phyloP scores from a whole-genome alignment of 2,329 filamentous ascomycete species.

The Rhynchosporium agropyri region DNA sequence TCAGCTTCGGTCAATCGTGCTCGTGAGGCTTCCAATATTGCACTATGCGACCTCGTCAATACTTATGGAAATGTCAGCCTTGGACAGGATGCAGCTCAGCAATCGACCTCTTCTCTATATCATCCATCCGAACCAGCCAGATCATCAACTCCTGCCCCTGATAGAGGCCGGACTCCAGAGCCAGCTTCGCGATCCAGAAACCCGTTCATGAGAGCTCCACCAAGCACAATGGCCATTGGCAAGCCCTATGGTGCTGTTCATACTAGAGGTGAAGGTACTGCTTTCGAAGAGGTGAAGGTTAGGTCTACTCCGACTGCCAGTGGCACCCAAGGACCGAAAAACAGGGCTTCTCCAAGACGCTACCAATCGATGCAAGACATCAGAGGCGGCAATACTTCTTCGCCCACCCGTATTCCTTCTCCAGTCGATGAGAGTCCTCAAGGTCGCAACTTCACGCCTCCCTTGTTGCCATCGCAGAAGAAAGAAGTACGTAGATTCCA shows the following conservation, averaged over 20 bases:
- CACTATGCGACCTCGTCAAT: background rate
- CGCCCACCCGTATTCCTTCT: conserved; percentile 24
- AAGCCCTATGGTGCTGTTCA: background rate
- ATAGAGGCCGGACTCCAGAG: background rate
- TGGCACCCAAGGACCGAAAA: background rate
- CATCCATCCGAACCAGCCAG: background rate
- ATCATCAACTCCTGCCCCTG: background rate
- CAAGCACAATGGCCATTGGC: background rate
- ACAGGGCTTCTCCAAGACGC: conserved; percentile 11
- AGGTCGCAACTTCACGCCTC: conserved; percentile 26
- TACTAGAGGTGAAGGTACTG: background rate
- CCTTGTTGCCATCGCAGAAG: conserved; percentile 22
- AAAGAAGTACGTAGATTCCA: conserved; percentile 28
- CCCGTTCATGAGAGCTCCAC: background rate
- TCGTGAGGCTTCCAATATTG: background rate
- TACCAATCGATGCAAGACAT: conserved; percentile 16
- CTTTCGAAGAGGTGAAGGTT: conserved; percentile 5
- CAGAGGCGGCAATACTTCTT: conserved; percentile 8
- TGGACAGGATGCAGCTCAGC: background rate
- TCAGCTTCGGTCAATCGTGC: background rate
- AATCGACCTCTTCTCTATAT: background rate
- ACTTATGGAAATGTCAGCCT: background rate
- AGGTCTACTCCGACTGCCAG: background rate
- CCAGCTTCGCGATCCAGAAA: background rate
- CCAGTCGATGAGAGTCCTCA: conserved; percentile 10